Percentiles rank a stretch among this genome's conserved stretches.
Conservation (phyloP, 371 early-diverging fungal genomes). For the Lichtheimia corymbifera region DNA sequence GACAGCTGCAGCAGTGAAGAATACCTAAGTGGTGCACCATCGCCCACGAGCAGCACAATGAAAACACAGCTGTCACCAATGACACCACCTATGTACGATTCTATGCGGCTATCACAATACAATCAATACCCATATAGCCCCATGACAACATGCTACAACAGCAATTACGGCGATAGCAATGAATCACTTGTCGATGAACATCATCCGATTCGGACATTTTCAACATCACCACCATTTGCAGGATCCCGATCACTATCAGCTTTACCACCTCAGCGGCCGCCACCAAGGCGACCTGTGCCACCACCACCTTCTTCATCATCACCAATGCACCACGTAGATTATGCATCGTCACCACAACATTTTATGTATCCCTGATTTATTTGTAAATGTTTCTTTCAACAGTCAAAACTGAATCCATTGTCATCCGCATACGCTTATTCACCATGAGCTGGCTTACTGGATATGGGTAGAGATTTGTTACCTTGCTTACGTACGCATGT, state of each 20-base stretch:
- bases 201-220: not conserved
- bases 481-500: too few species aligned
- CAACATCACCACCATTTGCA: not conserved
- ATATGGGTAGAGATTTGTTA: too few species aligned
- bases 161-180: not conserved
- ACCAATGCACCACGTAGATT: not conserved
- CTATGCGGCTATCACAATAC: too few species aligned
- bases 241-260: not conserved
- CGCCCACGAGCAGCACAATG: not conserved
- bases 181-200: constrained; percentile 7
- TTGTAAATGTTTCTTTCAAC: too few species aligned
- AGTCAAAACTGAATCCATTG: too few species aligned
- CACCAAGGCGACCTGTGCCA: constrained; percentile 4
- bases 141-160: too few species aligned
- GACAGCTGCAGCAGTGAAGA: too few species aligned
- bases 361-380: too few species aligned
- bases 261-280: constrained; percentile 10
- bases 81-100: not conserved
- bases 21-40: too few species aligned
- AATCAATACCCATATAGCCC: too few species aligned
- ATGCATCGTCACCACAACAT: not conserved
- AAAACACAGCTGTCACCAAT: not conserved
- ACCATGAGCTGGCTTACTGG: too few species aligned
- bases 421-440: too few species aligned
- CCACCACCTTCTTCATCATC: constrained; percentile 8